Conservation (phyloP, 208 protist genomes). For the Leishmania amazonensis region DNA sequence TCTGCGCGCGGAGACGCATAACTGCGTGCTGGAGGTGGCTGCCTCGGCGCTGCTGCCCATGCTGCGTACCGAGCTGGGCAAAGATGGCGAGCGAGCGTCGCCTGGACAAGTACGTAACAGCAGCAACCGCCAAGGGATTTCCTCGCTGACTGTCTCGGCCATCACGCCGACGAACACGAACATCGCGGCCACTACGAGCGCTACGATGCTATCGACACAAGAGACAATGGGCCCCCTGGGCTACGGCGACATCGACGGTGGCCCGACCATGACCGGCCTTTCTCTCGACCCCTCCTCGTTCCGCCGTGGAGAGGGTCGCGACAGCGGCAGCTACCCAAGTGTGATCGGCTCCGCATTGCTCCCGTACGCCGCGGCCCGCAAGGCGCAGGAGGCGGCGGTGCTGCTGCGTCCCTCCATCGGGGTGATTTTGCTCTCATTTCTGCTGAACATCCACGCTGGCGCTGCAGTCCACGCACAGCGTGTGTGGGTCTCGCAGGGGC, state of each 20-base stretch:
- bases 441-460: constrained; percentile 45
- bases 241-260: background rate
- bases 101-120: background rate
- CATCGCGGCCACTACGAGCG: constrained; percentile 5
- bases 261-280: background rate
- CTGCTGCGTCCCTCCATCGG: constrained; percentile 58
- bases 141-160: constrained; percentile 29
- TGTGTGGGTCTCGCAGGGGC: constrained; percentile 37
- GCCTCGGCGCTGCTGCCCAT: constrained; percentile 45
- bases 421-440: constrained; percentile 51
- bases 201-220: constrained; percentile 15
- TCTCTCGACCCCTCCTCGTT: background rate
- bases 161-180: constrained; percentile 20
- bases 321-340: background rate
- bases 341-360: constrained; percentile 22
- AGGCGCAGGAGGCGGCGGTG: constrained; percentile 37
- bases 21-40: constrained; percentile 37
- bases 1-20: constrained; percentile 34
- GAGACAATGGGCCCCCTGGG: background rate
- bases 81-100: constrained; percentile 5
- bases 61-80: constrained; percentile 34
- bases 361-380: constrained; percentile 32
- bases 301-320: background rate
- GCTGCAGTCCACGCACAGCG: constrained; percentile 22
- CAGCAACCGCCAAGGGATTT: background rate